Percentiles rank a stretch among this genome's conserved stretches.
phyloP scores from a whole-genome alignment of 495 filamentous ascomycete genomes.

The Hamigera avellanea region DNA sequence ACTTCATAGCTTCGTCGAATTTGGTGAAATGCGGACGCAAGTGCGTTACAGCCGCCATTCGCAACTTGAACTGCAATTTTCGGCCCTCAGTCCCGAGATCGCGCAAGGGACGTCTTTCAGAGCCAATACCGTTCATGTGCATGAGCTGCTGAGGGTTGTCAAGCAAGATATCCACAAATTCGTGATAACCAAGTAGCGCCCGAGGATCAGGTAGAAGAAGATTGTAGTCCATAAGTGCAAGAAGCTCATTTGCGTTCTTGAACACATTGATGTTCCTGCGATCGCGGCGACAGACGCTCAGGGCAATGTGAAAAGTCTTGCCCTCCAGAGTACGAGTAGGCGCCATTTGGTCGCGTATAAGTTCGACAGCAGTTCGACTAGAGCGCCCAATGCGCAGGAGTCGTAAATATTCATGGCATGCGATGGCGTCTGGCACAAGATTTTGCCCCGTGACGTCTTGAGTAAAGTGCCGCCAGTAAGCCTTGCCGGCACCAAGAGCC shows the following conservation, averaged over 20 bases:
- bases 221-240: constrained; percentile 40
- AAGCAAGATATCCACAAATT: constrained; percentile 11
- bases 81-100: constrained; percentile 14
- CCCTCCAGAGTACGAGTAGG: constrained; percentile 22
- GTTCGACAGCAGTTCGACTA: constrained; percentile 38
- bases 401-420: constrained; percentile 54
- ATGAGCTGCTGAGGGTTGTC: constrained; percentile 22
- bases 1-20: constrained; percentile 19
- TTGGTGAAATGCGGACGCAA: constrained; percentile 19
- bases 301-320: constrained; percentile 58
- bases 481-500: constrained; percentile 24
- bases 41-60: constrained; percentile 8
- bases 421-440: constrained; percentile 60
- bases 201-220: constrained; percentile 24
- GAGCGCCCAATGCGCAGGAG: constrained; percentile 52
- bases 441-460: constrained; percentile 21
- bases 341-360: constrained; percentile 38
- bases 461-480: constrained; percentile 70
- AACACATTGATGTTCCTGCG: constrained; percentile 54
- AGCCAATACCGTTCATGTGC: constrained; percentile 12
- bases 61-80: constrained; percentile 17
- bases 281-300: constrained; percentile 59
- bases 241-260: constrained; percentile 40
- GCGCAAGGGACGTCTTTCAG: constrained; percentile 1
- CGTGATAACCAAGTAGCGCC: constrained; percentile 20